Evolutionary conservation across 371 early-diverging fungal genomes (phyloP).

Genomic region (Syncephalis fuscata): DNA sequence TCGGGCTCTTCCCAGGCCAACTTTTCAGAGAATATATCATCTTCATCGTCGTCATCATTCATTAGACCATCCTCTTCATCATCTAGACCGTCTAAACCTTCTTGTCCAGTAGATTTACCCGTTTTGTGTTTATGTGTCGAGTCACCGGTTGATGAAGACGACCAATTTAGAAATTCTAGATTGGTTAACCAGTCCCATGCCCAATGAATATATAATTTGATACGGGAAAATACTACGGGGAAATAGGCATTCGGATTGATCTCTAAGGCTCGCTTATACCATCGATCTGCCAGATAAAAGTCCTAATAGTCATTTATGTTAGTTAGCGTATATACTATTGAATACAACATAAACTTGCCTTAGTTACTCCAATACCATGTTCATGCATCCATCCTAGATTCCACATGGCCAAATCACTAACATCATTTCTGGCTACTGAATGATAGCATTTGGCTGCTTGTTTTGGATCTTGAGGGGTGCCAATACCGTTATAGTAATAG

Average conservation of each 20-base stretch:
- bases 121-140: neutral
- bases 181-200: slow-evolving; percentile 44
- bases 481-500: slow-evolving; percentile 80
- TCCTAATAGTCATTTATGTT: slow-evolving; percentile 28
- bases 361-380: slow-evolving; percentile 76
- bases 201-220: slow-evolving; percentile 49
- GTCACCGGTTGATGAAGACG: slow-evolving; percentile 11
- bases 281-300: slow-evolving; percentile 81
- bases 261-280: slow-evolving; percentile 62
- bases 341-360: slow-evolving; percentile 16
- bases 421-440: slow-evolving; percentile 63
- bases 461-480: slow-evolving; percentile 42
- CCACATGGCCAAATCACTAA: slow-evolving; percentile 81
- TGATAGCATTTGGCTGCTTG: slow-evolving; percentile 77
- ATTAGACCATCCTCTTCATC: neutral
- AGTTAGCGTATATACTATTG: neutral
- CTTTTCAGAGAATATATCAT: no score
- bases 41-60: no score
- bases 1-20: no score
- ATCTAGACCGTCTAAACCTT: neutral
- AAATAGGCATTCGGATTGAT: slow-evolving; percentile 67
- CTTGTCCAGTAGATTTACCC: neutral
- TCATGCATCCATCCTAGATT: slow-evolving; percentile 96
- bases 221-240: slow-evolving; percentile 59
- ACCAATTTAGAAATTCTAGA: slow-evolving; percentile 22